Evolutionary conservation across 495 filamentous ascomycete genomes (phyloP), one percentile per base, ranked within the genome.

Genomic region (Xylaria longipes): DNA sequence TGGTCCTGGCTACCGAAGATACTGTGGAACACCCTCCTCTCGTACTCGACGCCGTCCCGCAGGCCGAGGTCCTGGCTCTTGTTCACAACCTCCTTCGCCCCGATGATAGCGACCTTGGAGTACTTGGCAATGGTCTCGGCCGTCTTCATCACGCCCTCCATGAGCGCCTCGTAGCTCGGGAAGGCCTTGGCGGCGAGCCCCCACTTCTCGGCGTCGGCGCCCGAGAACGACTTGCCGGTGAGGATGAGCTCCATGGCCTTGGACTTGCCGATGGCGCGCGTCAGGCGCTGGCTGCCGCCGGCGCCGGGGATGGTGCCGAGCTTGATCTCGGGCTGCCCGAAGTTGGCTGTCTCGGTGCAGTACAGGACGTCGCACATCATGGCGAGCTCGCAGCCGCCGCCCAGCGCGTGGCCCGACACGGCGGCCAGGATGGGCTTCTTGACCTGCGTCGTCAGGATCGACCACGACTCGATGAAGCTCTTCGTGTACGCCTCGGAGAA

Each of bases 61-160:
- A 99, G 82, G 15, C 89, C 83, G 72, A 95, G 78, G 74, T 98
- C 95, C 85, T 97, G 93, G 76, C 93, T 95, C 90, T 97, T 97
- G 76, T 97, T 97, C 33, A 99, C 94, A 22, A 94, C 97, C 87
- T 98, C 96, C 88, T 99, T 99, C 9, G 90, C 92, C n/a, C 93
- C 96, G 85, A 91, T 89, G 31, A 97, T 90, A 0, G 94, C 92
- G 45, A 98, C 89, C 74, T 83, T 87, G 39, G 91, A 92, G 78
- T 93, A 92, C 0, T 90, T 84, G 0, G 97, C 94, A 83, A 99
- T 98, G 64, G 87, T 92, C 88, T 92, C 94, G 20, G 96, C 96
- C 27, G 94, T 96, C 77, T 89, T 87, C 52, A 97, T 73, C 2
- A 94, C 87, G 45, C 87, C 91, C 77, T 93, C 90, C 75, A 98